phyloP scores from a whole-genome alignment of 176 grass and related monocot species.

The Aegilops sharonensis region DNA sequence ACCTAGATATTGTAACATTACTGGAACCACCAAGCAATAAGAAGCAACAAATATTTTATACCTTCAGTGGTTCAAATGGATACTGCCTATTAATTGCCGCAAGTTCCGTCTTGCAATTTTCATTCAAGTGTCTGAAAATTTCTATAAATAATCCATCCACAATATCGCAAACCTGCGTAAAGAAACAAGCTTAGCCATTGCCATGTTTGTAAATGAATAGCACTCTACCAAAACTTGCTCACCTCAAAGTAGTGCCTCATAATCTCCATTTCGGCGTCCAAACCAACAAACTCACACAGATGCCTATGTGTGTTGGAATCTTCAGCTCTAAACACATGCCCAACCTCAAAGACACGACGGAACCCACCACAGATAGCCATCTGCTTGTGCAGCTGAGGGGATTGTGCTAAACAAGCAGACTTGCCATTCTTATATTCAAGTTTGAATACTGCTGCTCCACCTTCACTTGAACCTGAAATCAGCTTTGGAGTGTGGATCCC shows the following conservation, averaged over 20 bases:
- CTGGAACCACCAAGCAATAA: background rate
- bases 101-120: constrained; percentile 67
- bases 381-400: constrained; percentile 83
- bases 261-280: constrained; percentile 95
- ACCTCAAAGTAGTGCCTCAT: constrained; percentile 97
- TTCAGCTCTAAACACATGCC: constrained; percentile 54
- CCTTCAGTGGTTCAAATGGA: constrained; percentile 88
- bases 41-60: constrained; percentile 29
- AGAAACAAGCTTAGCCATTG: background rate
- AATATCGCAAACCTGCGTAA: constrained; percentile 73
- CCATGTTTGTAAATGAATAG: background rate
- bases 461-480: constrained; percentile 62
- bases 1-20: background rate
- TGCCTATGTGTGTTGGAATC: constrained; percentile 86
- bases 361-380: constrained; percentile 66
- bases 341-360: constrained; percentile 62
- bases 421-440: constrained; percentile 65
- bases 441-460: constrained; percentile 73
- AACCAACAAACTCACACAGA: constrained; percentile 81
- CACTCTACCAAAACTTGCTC: background rate
- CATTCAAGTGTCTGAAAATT: constrained; percentile 83
- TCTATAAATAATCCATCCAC: constrained; percentile 82
- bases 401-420: constrained; percentile 71
- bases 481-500: constrained; percentile 80
- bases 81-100: constrained; percentile 79